Evolutionary conservation across 495 filamentous ascomycete species (phyloP), one percentile per base, ranked within the genome.

Genomic region (Rostrohypoxylon terebratum): DNA sequence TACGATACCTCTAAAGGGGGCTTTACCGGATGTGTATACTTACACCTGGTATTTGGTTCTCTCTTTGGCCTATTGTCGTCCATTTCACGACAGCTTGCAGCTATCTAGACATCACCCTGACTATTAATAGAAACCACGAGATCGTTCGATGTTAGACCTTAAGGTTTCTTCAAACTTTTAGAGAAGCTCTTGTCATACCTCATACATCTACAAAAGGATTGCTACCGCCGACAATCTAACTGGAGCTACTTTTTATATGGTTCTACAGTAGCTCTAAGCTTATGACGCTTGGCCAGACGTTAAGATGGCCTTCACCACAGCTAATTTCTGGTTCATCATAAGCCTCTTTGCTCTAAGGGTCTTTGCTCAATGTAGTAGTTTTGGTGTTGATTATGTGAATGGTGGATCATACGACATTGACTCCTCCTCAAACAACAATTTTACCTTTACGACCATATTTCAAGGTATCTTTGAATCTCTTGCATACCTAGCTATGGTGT

Each of bases 331-430:
- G 63, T 23, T 77, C 0, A 18, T 75, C 13, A 36, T 60, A 54
- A 53, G 75, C 1, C 31, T 78, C 57, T 54, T 82, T 34, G 63
- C 69, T 34, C 34, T 76, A n/a, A 67, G 74, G 16, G 77, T 68
- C 25, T 63, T 71, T 38, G 80, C 81, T 36, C 75, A 73, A 7
- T 83, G 82, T 53, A 72, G 75, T 10, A 81, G 78, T 63, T 83
- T 81, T 55, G 82, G 82, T 4, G 79, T 83, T 42, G 80, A 83
- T 47, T 83, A 80, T 44, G 74, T 80, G 55, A 83, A 80, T 51
- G 81, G 81, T 2, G 82, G 82, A 4, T 68, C 76, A 11, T 83
- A 83, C 59, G 77, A 83, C 62, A 81, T 83, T 44, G 82, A 83
- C 59, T 44, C 69, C 1, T 62, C 80, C 3, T 83, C 81, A 21